Base-by-base conservation (phyloP, 2,329 filamentous ascomycete genomes). In the Penicillium sp. region DNA sequence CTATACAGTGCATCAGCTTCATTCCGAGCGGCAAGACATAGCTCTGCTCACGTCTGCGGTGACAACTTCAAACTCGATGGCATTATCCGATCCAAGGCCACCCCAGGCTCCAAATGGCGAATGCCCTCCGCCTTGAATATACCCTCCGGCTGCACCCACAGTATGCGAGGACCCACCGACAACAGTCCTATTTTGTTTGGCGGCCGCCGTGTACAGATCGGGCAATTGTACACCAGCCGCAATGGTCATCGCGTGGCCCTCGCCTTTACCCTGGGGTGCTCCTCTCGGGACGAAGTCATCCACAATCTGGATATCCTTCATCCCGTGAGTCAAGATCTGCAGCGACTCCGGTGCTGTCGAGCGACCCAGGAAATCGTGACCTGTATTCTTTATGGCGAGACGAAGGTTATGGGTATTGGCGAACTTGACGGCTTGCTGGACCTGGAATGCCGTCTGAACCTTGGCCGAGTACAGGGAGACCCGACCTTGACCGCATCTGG, bases 371-470 rank as follows among this genome's bases (percentile, higher is more conserved):
- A 68, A 73, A 46, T 70, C 68, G 51, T 72, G 72, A 1, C 72
- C 71, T 1, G 66, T 67, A 50, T 73, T 73, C 53, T 70, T 69
- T 41, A 72, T 65, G 27, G 56, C 60, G 4, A 70, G 58, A 3
- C 68, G 63, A 24, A 73, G 54, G 45, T 70, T 68, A 53, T 69
- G 57, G 43, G 55, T 53, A 20, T 55, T 63, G 2, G 67, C 72
- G 50, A 74, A 75, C 5, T 57, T 63, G 11, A 75, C 72, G 10
- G 68, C 68, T n/a, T 64, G 53, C 55, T 74, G 69, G 51, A 76
- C 66, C 42, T 75, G 58, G 20, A 57, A 44, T 2, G 63, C 54
- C 2, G 58, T 64, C 28, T 70, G 55, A 16, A 66, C 68, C n/a
- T 66, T 55, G 18, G 69, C 69, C 2, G 70, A 73, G 56, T 70